Evolutionary conservation across 139 green algal genomes (phyloP), one percentile per base, ranked within the genome.

Genomic region (Chlorella ohadii): DNA sequence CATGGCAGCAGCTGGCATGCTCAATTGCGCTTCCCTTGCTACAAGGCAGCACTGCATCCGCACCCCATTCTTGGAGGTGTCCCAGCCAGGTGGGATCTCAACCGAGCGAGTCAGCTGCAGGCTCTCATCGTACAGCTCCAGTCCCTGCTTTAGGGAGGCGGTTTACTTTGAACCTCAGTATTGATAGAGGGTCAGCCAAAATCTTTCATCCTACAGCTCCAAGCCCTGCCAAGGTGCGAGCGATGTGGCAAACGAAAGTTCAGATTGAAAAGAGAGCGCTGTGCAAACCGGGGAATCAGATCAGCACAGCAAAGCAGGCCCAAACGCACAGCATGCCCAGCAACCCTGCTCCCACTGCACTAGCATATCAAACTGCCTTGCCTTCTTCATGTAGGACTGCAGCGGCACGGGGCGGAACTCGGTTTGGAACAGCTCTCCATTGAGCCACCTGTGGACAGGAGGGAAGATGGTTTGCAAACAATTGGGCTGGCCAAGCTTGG

Each of bases 331-430:
- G n/a, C n/a, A n/a, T n/a, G n/a, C n/a, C n/a, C n/a, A n/a, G n/a
- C n/a, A n/a, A n/a, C n/a, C n/a, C n/a, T n/a, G n/a, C n/a, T n/a
- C n/a, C n/a, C n/a, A n/a, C n/a, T n/a, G n/a, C n/a, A n/a, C n/a
- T n/a, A n/a, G n/a, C n/a, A n/a, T n/a, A n/a, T n/a, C n/a, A n/a
- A n/a, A 9, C 9, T 51, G 44, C 44, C 44, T 51, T 51, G 44
- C 76, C 76, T 92, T 85, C 84, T 96, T 96, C 36, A 98, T 39
- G 59, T 84, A 94, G 70, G 96, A 86, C 34, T 90, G 27, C 33
- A 99, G 90, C 1, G 91, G 88, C 63, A 99, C 94, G 1, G 97
- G 97, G 63, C 97, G 87, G 83, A 95, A 98, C 41, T 92, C 70
- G 25, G 96, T 99, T 56, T 64, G 22, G 84, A 94, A 99, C 47